Percentiles rank a stretch among this genome's conserved stretches.
phyloP scores from a whole-genome alignment of 2,329 filamentous ascomycete species.

The Claviceps lovelessii region DNA sequence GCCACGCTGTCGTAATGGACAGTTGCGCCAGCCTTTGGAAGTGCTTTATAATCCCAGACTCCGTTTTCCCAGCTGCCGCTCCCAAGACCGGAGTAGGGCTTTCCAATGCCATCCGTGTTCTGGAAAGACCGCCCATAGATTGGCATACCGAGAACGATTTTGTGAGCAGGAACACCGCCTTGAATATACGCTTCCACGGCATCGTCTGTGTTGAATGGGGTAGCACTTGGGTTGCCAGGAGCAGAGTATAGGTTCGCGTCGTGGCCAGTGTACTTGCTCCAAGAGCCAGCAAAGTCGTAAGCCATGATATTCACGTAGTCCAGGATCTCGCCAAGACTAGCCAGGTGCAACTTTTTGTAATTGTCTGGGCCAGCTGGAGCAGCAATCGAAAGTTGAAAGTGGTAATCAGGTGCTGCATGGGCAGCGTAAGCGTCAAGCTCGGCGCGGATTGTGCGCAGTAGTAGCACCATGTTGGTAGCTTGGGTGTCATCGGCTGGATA shows the following conservation, averaged over 20 bases:
- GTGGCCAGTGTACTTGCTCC: conserved; percentile 50
- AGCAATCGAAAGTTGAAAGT: conserved; percentile 41
- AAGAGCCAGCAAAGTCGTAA: conserved; percentile 65
- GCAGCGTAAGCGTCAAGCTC: conserved; percentile 36
- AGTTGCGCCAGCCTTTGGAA: conserved; percentile 47
- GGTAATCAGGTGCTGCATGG: conserved; percentile 29
- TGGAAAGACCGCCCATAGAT: conserved; percentile 27
- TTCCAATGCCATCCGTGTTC: conserved; percentile 48
- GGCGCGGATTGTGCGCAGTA: conserved; percentile 29
- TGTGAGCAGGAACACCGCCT: conserved; percentile 45
- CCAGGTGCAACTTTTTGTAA: conserved; percentile 34
- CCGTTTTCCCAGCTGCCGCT: conserved; percentile 58
- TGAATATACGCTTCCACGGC: conserved; percentile 52
- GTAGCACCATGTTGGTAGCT: conserved; percentile 29
- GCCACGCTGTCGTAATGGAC: conserved; percentile 42
- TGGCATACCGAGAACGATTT: conserved; percentile 67
- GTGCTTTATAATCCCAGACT: conserved; percentile 67
- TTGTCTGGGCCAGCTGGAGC: conserved; percentile 34
- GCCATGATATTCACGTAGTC: conserved; percentile 57
- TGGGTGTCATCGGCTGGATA: conserved; percentile 24
- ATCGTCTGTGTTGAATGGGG: conserved; percentile 53
- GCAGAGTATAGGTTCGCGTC: conserved; percentile 56
- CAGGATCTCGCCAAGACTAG: conserved; percentile 31
- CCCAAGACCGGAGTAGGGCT: conserved; percentile 48
- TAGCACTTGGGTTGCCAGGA: conserved; percentile 36